These are phyloP conservation scores for Clavulina sp. DNA, from an alignment of 768 basidiomycete species.

Conservation along the genomic window DNA sequence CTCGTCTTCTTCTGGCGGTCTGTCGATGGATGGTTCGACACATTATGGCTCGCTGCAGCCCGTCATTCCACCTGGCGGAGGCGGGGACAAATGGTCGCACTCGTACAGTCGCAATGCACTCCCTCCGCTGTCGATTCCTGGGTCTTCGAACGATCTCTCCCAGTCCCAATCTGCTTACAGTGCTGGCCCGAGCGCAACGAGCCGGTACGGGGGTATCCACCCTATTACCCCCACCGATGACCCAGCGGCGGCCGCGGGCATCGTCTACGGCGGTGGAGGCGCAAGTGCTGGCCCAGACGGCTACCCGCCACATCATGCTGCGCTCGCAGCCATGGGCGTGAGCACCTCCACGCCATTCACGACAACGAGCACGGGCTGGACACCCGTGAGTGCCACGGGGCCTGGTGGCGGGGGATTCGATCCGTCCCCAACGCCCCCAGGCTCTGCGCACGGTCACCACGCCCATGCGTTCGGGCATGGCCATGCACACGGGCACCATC, in stretches of 20 bases:
- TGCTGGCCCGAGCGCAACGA: background rate
- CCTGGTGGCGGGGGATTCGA: too few species aligned
- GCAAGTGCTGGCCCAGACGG: background rate
- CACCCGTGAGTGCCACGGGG: too few species aligned
- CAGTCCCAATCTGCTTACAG: background rate
- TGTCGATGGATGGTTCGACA: too few species aligned
- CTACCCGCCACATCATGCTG: background rate
- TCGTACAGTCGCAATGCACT: slow-evolving; percentile 36
- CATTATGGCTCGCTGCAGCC: background rate
- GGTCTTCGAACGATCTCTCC: background rate
- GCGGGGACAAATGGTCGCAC: slow-evolving; percentile 18
- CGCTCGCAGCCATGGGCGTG: background rate
- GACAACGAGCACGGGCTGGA: too few species aligned
- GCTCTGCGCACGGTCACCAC: too few species aligned
- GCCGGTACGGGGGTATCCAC: background rate
- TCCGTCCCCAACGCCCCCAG: too few species aligned
- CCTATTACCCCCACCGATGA: slow-evolving; percentile 1
- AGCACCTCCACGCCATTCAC: too few species aligned
- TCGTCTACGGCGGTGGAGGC: background rate
- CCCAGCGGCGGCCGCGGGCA: background rate
- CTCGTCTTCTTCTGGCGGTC: too few species aligned
- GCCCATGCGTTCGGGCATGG: too few species aligned
- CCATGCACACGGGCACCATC: too few species aligned
- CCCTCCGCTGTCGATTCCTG: slow-evolving; percentile 66
- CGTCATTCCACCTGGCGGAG: background rate